A percentile compares a stretch with the other conserved stretches of the same genome.
phyloP scores from a whole-genome alignment of 108 stramenopile genomes.

The Pseudonitzschia pungens region DNA sequence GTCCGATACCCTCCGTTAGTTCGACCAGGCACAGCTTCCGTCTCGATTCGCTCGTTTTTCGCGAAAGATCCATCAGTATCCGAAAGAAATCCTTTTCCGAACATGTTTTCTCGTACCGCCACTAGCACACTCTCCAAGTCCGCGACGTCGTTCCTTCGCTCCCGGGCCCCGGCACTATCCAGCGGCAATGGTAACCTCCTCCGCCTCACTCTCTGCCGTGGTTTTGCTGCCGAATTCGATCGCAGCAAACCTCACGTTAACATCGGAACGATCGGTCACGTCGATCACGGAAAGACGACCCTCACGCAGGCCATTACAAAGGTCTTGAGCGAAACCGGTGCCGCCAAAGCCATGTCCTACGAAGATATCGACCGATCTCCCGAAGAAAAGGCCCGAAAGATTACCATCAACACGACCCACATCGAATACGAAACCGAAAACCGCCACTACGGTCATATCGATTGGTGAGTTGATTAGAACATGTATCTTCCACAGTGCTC shows the following conservation, averaged over 20 bases:
- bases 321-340: slow-evolving; percentile 91
- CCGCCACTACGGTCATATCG: slow-evolving; percentile 99
- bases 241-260: slow-evolving; percentile 97
- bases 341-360: slow-evolving; percentile 81
- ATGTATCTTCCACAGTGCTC: background rate
- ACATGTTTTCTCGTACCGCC: slow-evolving; percentile 40
- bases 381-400: slow-evolving; percentile 95
- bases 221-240: slow-evolving; percentile 53
- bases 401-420: slow-evolving; percentile 90
- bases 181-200: slow-evolving; percentile 17
- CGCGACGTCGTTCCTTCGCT: slow-evolving; percentile 3
- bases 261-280: slow-evolving; percentile 99
- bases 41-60: background rate
- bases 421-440: slow-evolving; percentile 97
- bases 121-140: slow-evolving; percentile 26
- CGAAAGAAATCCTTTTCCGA: background rate
- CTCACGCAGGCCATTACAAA: slow-evolving; percentile 99
- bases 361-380: slow-evolving; percentile 98
- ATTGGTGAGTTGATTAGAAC: slow-evolving; percentile 71
- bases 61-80: background rate
- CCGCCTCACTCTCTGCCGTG: slow-evolving; percentile 26
- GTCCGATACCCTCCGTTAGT: background rate
- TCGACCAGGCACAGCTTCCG: background rate
- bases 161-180: background rate
- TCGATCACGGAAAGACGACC: slow-evolving; percentile 99